Evolutionary conservation across 805 yeast species (phyloP).

Genomic region (Schizosaccharomyces octosporus): DNA sequence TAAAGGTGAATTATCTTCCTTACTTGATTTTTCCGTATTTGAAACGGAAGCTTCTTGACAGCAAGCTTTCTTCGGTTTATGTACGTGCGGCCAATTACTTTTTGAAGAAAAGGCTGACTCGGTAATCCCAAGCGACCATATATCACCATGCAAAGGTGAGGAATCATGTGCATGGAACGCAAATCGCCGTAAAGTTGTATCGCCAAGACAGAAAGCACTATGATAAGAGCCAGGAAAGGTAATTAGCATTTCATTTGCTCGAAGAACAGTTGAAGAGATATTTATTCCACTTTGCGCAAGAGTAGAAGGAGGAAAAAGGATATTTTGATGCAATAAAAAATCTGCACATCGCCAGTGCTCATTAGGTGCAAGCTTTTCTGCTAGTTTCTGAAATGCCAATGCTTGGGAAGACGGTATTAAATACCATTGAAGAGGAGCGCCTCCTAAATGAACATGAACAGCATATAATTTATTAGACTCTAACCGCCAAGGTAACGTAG

Average conservation of each 20-base stretch:
- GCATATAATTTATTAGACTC: background rate
- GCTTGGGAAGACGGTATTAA: background rate
- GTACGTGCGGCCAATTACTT: background rate
- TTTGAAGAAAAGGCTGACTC: background rate
- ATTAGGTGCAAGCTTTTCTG: background rate
- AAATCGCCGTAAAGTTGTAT: background rate
- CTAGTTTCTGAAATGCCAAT: background rate
- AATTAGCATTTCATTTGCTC: conserved; percentile 49
- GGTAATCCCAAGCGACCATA: background rate
- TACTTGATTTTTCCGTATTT: no score
- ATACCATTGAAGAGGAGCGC: background rate
- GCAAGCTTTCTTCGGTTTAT: background rate
- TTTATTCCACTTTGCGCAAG: conserved; percentile 31
- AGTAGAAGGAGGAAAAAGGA: conserved; percentile 42
- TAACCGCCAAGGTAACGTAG: background rate
- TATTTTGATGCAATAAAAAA: conserved; percentile 61
- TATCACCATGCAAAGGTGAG: background rate
- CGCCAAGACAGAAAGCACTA: conserved; percentile 61
- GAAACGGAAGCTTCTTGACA: background rate
- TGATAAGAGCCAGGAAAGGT: conserved; percentile 77
- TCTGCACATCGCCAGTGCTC: conserved; percentile 27
- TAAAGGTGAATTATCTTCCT: no score
- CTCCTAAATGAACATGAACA: background rate
- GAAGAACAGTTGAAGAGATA: conserved; percentile 42
- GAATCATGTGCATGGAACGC: background rate